Conservation (phyloP, 1,284 basidiomycete species). For the Leccinum fallax region DNA sequence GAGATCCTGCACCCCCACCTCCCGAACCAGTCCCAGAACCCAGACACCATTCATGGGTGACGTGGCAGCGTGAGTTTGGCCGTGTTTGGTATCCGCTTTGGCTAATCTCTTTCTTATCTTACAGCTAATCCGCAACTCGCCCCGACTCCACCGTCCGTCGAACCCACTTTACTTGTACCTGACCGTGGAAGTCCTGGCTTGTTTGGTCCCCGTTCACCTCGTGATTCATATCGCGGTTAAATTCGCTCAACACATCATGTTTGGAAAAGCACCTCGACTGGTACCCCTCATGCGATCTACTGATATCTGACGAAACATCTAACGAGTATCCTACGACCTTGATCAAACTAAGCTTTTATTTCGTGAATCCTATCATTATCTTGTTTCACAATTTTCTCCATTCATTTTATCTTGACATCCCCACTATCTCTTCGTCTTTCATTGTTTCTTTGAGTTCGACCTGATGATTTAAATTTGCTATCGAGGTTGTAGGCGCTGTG, state of each 20-base stretch:
- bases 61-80: conserved; percentile 66
- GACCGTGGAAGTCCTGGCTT: conserved; percentile 57
- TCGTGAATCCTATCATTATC: conserved; percentile 32
- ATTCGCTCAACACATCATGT: neutral
- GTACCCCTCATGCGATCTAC: neutral
- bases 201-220: conserved; percentile 64
- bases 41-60: conserved; percentile 56
- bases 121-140: conserved; percentile 49
- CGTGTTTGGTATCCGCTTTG: conserved; percentile 11
- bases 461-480: neutral
- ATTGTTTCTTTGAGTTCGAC: neutral
- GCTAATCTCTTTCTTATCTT: conserved; percentile 11
- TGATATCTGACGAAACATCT: conserved; percentile 20
- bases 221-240: conserved; percentile 37
- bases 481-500: neutral
- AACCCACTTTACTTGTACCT: conserved; percentile 57
- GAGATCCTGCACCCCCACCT: conserved; percentile 25
- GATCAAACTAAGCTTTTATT: conserved; percentile 12
- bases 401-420: conserved; percentile 3
- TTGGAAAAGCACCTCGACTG: neutral
- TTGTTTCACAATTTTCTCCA: conserved; percentile 1
- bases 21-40: conserved; percentile 39
- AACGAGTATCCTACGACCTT: conserved; percentile 23
- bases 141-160: conserved; percentile 53
- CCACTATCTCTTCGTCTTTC: conserved; percentile 2